A percentile compares a stretch with the other conserved stretches of the same genome.
Conservation (phyloP, 495 filamentous ascomycete genomes). For the Hypoxylon fragiforme region DNA sequence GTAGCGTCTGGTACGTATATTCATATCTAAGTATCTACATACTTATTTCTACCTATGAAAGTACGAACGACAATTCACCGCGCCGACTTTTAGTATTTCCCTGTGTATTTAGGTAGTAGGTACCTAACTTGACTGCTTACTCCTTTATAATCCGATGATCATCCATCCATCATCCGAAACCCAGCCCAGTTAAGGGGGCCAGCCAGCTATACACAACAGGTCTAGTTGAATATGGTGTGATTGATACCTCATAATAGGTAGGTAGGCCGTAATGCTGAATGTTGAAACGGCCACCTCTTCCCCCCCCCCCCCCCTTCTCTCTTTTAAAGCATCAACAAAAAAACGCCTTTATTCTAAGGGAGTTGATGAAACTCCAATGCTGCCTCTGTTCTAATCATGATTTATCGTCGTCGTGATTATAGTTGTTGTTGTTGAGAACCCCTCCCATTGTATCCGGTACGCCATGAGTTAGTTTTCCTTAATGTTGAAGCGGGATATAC, state of each 20-base stretch:
- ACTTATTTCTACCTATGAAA: too few species aligned
- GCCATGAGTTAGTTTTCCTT: slow-evolving; percentile 9
- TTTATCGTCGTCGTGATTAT: neutral
- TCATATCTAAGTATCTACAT: too few species aligned
- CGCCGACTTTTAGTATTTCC: too few species aligned
- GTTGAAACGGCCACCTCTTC: too few species aligned
- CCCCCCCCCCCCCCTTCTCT: neutral
- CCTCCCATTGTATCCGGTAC: slow-evolving; percentile 21
- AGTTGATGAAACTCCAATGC: slow-evolving; percentile 34
- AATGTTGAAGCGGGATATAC: slow-evolving; percentile 21
- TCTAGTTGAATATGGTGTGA: slow-evolving; percentile 37
- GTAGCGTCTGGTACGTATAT: too few species aligned
- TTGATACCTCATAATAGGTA: too few species aligned
- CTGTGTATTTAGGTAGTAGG: too few species aligned
- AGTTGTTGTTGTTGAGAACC: slow-evolving; percentile 18
- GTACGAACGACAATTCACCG: too few species aligned
- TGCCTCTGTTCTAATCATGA: neutral
- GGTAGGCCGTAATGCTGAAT: too few species aligned
- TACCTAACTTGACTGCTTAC: too few species aligned
- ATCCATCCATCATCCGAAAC: neutral
- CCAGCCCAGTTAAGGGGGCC: slow-evolving; percentile 31
- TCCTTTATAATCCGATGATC: too few species aligned
- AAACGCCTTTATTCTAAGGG: slow-evolving; percentile 19
- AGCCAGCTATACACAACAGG: slow-evolving; percentile 1
- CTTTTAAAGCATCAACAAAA: neutral